Conservation (phyloP, 2,329 filamentous ascomycete species). For the Harringtonia aguacate region DNA sequence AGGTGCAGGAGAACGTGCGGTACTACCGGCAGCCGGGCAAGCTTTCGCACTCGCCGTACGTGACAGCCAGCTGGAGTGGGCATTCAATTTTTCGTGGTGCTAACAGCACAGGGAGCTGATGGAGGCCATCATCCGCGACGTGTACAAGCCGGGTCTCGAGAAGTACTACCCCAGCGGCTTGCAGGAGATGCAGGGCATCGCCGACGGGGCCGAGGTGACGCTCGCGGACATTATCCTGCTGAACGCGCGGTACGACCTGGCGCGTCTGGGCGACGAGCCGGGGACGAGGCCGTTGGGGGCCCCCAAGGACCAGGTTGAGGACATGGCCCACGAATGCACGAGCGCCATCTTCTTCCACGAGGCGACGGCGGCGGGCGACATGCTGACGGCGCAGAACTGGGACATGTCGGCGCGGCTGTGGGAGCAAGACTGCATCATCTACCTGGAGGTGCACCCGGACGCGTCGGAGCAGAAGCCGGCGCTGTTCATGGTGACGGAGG, state of each 20-base stretch:
- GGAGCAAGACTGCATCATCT: conserved; percentile 14
- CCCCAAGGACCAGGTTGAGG: too few species aligned
- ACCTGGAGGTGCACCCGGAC: conserved; percentile 16
- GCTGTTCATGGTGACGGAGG: conserved; percentile 18
- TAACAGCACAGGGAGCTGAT: conserved; percentile 6
- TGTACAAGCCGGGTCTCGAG: conserved; percentile 14
- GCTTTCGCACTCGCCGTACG: conserved; percentile 12
- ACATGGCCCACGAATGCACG: conserved; percentile 8
- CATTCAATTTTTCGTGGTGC: not conserved
- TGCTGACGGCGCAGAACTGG: conserved; percentile 11
- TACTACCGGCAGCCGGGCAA: conserved; percentile 15
- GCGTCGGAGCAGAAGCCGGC: conserved; percentile 10
- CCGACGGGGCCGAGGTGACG: conserved; percentile 13
- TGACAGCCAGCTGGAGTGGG: too few species aligned
- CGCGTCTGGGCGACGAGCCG: conserved; percentile 6
- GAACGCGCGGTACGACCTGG: conserved; percentile 16
- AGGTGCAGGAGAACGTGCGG: conserved; percentile 13
- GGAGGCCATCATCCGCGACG: conserved; percentile 11
- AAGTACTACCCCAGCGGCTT: conserved; percentile 10
- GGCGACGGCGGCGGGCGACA: conserved; percentile 3
- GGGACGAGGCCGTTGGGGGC: not conserved
- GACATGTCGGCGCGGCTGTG: conserved; percentile 12
- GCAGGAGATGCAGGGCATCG: conserved; percentile 13
- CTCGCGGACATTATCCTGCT: conserved; percentile 14
- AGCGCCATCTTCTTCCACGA: conserved; percentile 8